phyloP scores from a whole-genome alignment of 371 early-diverging fungal species.

The Catenaria anguillulae region DNA sequence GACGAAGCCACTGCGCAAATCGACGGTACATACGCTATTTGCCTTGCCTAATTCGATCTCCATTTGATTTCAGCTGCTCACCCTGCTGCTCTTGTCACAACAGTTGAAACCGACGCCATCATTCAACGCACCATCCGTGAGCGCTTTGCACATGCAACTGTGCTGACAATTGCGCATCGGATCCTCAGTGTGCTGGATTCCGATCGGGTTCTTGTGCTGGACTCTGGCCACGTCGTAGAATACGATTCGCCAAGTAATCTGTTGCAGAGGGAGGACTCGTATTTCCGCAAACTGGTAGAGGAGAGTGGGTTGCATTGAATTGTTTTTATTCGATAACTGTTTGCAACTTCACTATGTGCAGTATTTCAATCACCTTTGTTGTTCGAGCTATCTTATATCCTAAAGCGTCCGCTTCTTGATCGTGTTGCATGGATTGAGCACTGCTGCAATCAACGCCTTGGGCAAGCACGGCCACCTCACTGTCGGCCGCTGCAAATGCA shows the following conservation, averaged over 20 bases:
- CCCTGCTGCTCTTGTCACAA: conserved; percentile 15
- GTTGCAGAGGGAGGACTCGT: conserved; percentile 38
- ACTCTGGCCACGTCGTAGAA: conserved; percentile 59
- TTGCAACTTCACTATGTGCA: too few relatives aligned
- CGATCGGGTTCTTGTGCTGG: conserved; percentile 68
- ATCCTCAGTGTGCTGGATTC: conserved; percentile 78
- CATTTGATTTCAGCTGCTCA: conserved; percentile 13
- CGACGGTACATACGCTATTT: background rate
- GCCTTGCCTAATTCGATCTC: background rate
- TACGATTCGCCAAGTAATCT: conserved; percentile 55
- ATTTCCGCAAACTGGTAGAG: conserved; percentile 55
- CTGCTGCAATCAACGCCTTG: too few relatives aligned
- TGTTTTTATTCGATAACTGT: too few relatives aligned
- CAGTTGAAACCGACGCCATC: conserved; percentile 31
- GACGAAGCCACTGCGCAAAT: conserved; percentile 37
- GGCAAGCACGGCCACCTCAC: too few relatives aligned
- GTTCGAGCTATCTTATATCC: too few relatives aligned
- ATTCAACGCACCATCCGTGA: conserved; percentile 79
- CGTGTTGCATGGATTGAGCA: too few relatives aligned
- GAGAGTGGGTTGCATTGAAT: too few relatives aligned
- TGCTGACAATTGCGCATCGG: conserved; percentile 86
- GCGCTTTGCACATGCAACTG: conserved; percentile 73
- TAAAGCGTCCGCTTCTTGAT: too few relatives aligned
- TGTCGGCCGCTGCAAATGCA: too few relatives aligned
- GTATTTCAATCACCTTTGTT: too few relatives aligned